Percentiles rank a stretch among this genome's conserved stretches.
Evolutionary conservation across 2,329 filamentous ascomycete species (phyloP).

Genomic region (Cytospora mali): DNA sequence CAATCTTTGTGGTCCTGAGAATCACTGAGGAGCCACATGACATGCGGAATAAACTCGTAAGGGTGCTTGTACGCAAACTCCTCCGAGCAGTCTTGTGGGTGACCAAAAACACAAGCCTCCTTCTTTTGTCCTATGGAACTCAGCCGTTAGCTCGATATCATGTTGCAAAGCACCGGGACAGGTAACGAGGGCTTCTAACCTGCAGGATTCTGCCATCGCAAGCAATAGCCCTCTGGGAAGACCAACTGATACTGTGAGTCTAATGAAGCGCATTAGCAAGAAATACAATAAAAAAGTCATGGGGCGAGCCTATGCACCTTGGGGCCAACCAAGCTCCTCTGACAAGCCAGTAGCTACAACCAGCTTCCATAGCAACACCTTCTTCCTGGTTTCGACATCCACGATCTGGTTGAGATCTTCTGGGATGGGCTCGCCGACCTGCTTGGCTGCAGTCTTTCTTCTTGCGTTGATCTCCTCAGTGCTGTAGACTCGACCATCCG

Average conservation of each 20-base stretch:
- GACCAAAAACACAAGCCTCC: slow-evolving; percentile 23
- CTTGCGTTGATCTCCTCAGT: slow-evolving; percentile 21
- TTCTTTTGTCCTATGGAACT: slow-evolving; percentile 4
- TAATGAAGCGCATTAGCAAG: neutral
- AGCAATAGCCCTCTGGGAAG: slow-evolving; percentile 24
- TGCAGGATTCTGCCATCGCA: slow-evolving; percentile 20
- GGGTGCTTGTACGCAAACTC: slow-evolving; percentile 52
- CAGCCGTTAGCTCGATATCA: neutral
- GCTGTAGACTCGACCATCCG: slow-evolving; percentile 21
- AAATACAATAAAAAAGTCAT: neutral
- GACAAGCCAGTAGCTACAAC: slow-evolving; percentile 20
- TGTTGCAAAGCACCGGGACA: neutral
- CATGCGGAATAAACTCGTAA: slow-evolving; percentile 55
- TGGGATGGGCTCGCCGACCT: slow-evolving; percentile 21
- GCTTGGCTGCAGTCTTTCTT: neutral
- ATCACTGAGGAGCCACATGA: slow-evolving; percentile 54
- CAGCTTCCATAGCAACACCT: slow-evolving; percentile 25
- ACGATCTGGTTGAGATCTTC: slow-evolving; percentile 14
- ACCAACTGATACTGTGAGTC: slow-evolving; percentile 23
- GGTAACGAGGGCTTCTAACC: neutral
- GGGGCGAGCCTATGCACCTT: slow-evolving; percentile 4
- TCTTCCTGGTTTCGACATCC: slow-evolving; percentile 13
- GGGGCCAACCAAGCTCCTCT: slow-evolving; percentile 26
- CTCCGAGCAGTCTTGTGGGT: slow-evolving; percentile 22
- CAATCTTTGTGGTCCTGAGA: slow-evolving; percentile 53